Evolutionary conservation across 2,329 filamentous ascomycete genomes (phyloP), one percentile per base, ranked within the genome.

Genomic region (Aspergillus terreus): DNA sequence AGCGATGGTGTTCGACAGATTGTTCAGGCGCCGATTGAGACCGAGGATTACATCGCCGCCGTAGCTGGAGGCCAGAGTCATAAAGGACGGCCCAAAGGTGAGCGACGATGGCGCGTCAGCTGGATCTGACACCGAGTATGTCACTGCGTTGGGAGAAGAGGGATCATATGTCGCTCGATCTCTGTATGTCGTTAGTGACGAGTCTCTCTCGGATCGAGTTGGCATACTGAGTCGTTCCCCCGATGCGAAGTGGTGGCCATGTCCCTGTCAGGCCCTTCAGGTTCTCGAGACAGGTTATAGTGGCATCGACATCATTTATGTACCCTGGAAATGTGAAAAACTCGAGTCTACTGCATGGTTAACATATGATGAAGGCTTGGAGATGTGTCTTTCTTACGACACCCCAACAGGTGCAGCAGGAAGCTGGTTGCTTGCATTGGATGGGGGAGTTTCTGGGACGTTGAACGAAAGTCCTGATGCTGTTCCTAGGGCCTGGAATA

Each of bases 311-410:
- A 54, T 80, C 76, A 14, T 70, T 75, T 55, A 82, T 76, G 61
- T 83, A 83, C 0, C 70, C 74, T 0, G 81, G 81, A 47, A 80
- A 82, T 0, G 78, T 71, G 55, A 82, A 83, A 65, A 83, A 83
- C 47, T 82, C 79, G 49, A 81, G 75, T 1, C 76, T 78, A 35
- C 0, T 1, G 10, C 10, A 27, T 12, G 23, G 41, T 54, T 17
- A 50, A 36, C 21, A 23, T 11, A 25, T 42, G n/a, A 6, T 11
- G 14, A 27, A 4, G n/a, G 5, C 12, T 25, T 27, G 9, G 5
- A 33, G 6, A 38, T n/a, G 6, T 6, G 21, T 10, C 6, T 9
- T 23, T 12, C 75, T 59, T 59, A 78, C 71, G 76, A 78, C 32
- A 78, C 62, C 2, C 76, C 76, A 1, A 78, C 68, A 5, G 76